A percentile compares a stretch with the other conserved stretches of the same genome.
phyloP scores from a whole-genome alignment of 176 grass and related monocot genomes.

The Tillandsia leiboldiana region DNA sequence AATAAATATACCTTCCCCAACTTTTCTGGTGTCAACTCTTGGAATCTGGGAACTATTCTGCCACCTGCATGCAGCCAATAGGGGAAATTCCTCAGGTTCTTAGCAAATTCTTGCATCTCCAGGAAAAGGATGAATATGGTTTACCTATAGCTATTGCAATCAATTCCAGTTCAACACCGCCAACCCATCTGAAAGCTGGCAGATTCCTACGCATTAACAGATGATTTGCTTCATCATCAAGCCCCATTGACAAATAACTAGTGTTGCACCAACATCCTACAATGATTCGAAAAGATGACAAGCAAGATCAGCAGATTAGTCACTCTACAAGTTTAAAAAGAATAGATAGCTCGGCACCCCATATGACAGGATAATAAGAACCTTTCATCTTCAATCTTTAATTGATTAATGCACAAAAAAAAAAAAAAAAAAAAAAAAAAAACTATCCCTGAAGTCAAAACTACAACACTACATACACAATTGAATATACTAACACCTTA shows the following conservation, averaged over 20 bases:
- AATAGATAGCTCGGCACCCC: no score
- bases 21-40: slow-evolving; percentile 79
- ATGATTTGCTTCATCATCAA: slow-evolving; percentile 99
- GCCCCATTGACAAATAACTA: slow-evolving; percentile 98
- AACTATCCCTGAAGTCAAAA: no score
- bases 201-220: slow-evolving; percentile 78
- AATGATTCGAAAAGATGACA: slow-evolving; percentile 3
- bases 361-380: no score
- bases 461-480: no score
- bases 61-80: slow-evolving; percentile 44
- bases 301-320: neutral
- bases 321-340: no score
- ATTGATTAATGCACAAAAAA: no score
- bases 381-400: no score
- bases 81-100: neutral
- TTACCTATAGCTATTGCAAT: slow-evolving; percentile 95
- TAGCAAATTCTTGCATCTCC: neutral
- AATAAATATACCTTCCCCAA: slow-evolving; percentile 67
- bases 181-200: slow-evolving; percentile 98
- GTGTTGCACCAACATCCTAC: slow-evolving; percentile 88
- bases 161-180: slow-evolving; percentile 96
- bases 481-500: no score
- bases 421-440: no score
- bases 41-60: slow-evolving; percentile 89
- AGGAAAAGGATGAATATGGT: slow-evolving; percentile 3